Base-by-base conservation (phyloP, 2,329 filamentous ascomycete species). In the Xylaria sp. region DNA sequence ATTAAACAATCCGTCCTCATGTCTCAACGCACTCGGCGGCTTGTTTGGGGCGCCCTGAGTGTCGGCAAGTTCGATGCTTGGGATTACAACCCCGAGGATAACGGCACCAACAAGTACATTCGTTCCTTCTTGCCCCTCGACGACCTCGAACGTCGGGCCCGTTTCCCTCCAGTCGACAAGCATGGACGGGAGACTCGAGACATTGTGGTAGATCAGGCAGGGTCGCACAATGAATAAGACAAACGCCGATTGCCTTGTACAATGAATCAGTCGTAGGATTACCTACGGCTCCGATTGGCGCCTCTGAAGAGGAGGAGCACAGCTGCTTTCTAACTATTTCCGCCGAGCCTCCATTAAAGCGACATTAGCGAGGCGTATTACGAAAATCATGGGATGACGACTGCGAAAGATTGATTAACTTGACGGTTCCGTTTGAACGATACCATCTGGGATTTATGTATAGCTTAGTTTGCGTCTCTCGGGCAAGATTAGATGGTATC, bases 111-210 rank as follows among this genome's bases (percentile, higher is more conserved):
- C 65, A 89, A 88, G 80, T 86, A 93, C 74, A 95, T 97, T 68
- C 89, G 92, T 59, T 91, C 87, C 39, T 88, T 90, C 71, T 88
- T 92, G 67, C 86, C 89, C 16, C 83, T 94, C 1, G 90, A 94
- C 70, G 88, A 92, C 59, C 79, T 94, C 5, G 90, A 94, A 78
- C 83, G 89, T 58, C 83, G 83, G 62, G 90, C 90, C 47, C 82
- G 90, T 49, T 94, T 80, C 75, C 90, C 90, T 0, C 76, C 81
- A 5, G 85, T 88, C 4, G 83, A 87, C 70, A 76, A 76, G 48
- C 75, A 80, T 58, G 83, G 83, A 30, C 75, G 76, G 13, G 80
- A 80, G 66, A 78, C 79, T 23, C 74, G 73, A 54, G 70, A 73
- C 52, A 69, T 77, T 3, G 65, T 79, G 7, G 63, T 71, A 42